Evolutionary conservation across 306 rosid genomes (phyloP).

Genomic region (Fragaria nilgerrensis): DNA sequence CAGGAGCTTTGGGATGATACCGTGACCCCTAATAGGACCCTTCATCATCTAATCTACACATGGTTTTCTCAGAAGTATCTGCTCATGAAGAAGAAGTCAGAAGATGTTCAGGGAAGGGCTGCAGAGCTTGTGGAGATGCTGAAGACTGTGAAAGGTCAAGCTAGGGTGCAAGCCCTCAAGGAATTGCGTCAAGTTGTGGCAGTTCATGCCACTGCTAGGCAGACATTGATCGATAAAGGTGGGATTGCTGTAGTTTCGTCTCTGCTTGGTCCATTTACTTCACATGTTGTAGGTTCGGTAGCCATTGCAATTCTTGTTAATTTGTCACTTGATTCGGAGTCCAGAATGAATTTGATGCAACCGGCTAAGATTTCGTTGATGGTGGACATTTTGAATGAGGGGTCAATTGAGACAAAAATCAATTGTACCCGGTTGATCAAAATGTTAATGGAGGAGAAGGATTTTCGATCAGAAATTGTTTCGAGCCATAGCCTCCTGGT

Average conservation of each 20-base stretch:
- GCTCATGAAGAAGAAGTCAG: constrained; percentile 68
- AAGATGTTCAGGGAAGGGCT: constrained; percentile 73
- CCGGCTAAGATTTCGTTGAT: constrained; percentile 67
- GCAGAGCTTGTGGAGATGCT: constrained; percentile 64
- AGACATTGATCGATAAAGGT: constrained; percentile 53
- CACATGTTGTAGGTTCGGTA: constrained; percentile 74
- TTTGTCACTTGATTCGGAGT: constrained; percentile 61
- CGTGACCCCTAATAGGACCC: constrained; percentile 64
- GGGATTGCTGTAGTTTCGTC: constrained; percentile 56
- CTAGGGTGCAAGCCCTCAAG: constrained; percentile 72
- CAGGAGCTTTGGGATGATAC: constrained; percentile 91
- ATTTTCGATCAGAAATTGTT: constrained; percentile 49
- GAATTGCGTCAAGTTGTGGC: constrained; percentile 60
- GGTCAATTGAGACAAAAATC: constrained; percentile 67
- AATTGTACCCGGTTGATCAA: constrained; percentile 59
- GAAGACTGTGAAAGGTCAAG: constrained; percentile 71
- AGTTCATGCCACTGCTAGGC: constrained; percentile 53
- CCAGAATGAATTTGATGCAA: constrained; percentile 51
- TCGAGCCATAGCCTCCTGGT: constrained; percentile 70
- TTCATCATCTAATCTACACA: constrained; percentile 48
- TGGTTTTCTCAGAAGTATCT: constrained; percentile 77
- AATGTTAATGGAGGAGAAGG: constrained; percentile 53
- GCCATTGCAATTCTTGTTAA: constrained; percentile 62
- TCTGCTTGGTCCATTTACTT: constrained; percentile 67
- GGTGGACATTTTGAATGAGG: constrained; percentile 73